Conservation (phyloP, 441 rosid species). For the Eutrema salsugineum region DNA sequence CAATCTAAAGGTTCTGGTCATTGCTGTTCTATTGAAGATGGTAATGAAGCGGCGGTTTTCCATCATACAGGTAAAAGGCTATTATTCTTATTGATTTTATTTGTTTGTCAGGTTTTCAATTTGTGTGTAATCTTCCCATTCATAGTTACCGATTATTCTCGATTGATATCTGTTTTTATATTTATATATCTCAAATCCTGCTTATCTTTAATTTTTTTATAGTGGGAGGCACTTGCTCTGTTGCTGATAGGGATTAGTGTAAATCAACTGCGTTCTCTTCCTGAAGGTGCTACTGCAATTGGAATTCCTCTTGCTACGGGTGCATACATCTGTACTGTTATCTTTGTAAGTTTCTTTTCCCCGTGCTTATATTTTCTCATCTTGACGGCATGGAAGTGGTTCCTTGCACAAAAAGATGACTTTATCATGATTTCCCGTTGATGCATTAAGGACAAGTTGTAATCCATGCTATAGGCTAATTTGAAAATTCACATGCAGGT, state of each 20-base stretch:
- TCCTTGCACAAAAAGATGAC: background rate
- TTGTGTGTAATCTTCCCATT: background rate
- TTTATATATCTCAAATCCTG: background rate
- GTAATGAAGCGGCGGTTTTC: constrained; percentile 96
- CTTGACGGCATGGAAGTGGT: background rate
- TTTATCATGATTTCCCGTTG: background rate
- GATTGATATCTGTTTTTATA: background rate
- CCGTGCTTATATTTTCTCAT: background rate
- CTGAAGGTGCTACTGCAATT: constrained; percentile 68
- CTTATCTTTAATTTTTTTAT: constrained; percentile 34
- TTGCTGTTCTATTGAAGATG: constrained; percentile 83
- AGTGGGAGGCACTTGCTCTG: constrained; percentile 99
- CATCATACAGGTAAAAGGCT: constrained; percentile 70
- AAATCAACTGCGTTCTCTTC: constrained; percentile 86
- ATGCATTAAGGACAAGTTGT: background rate
- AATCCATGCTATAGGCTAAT: constrained; percentile 23
- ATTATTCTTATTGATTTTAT: constrained; percentile 3
- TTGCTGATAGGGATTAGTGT: constrained; percentile 96
- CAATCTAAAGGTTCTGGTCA: constrained; percentile 97
- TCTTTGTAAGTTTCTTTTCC: constrained; percentile 71
- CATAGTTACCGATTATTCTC: background rate
- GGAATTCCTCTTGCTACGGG: constrained; percentile 81
- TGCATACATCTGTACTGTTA: constrained; percentile 83
- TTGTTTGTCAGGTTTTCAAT: background rate
- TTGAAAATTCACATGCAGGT: constrained; percentile 49